These are phyloP conservation scores for Aspergillus hortae DNA, from an alignment of 2,329 filamentous ascomycete species.

Conservation along the genomic window DNA sequence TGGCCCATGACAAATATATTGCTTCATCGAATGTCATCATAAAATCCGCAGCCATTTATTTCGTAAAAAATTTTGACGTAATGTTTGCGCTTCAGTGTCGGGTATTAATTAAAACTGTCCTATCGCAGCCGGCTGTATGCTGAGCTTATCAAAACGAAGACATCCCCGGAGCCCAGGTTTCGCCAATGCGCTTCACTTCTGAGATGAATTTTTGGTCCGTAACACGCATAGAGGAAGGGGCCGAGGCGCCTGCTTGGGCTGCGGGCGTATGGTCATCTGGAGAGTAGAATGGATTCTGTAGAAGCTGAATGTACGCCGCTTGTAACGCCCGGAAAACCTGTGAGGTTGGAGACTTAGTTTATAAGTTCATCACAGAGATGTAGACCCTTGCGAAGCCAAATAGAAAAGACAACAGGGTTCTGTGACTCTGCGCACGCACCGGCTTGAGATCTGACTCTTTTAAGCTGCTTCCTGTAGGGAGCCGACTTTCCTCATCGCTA, in stretches of 20 bases:
- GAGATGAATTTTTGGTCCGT: constrained; percentile 74
- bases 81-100: neutral
- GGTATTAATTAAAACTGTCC: neutral
- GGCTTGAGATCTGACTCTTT: constrained; percentile 84
- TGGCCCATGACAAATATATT: no score
- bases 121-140: neutral
- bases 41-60: no score
- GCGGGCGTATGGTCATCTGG: constrained; percentile 76
- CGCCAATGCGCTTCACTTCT: constrained; percentile 82
- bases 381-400: neutral
- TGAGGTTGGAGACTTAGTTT: neutral
- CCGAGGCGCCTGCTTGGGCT: constrained; percentile 39
- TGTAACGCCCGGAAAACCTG: constrained; percentile 87
- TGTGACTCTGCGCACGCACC: constrained; percentile 46
- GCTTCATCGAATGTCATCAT: no score
- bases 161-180: constrained; percentile 75
- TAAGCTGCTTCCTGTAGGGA: constrained; percentile 58
- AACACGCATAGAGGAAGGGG: constrained; percentile 61
- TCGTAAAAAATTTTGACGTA: neutral
- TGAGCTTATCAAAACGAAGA: neutral
- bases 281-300: constrained; percentile 93
- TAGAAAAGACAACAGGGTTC: neutral
- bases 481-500: constrained; percentile 28
- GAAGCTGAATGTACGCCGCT: constrained; percentile 79
- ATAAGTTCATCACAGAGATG: neutral